Evolutionary conservation across 257 asterid species (phyloP).

Genomic region (Ligustrum vulgare): DNA sequence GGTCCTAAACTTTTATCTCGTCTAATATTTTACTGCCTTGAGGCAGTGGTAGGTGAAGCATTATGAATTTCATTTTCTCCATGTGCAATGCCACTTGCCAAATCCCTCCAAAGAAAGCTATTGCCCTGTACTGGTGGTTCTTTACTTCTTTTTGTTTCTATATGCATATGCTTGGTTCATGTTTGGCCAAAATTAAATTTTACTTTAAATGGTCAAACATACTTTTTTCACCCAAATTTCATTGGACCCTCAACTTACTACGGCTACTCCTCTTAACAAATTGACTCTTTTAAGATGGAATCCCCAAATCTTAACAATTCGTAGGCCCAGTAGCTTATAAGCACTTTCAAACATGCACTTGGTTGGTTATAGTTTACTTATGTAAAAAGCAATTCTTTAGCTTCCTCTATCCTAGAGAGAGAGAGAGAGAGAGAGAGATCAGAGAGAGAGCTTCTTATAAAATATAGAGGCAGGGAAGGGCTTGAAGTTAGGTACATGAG

Average conservation of each 20-base stretch:
- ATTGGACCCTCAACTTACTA: too few species aligned
- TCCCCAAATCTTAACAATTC: too few species aligned
- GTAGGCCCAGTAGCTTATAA: too few species aligned
- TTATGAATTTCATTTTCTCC: conserved; percentile 16
- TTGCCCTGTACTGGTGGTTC: conserved; percentile 15
- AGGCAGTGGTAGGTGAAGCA: conserved; percentile 27
- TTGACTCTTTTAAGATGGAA: too few species aligned
- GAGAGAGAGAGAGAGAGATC: too few species aligned
- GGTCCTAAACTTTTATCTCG: neutral
- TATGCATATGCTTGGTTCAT: neutral
- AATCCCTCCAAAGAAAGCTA: conserved; percentile 2
- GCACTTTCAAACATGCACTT: too few species aligned
- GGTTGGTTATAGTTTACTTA: neutral
- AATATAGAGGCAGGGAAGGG: neutral
- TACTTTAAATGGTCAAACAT: too few species aligned
- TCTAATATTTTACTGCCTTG: conserved; percentile 8
- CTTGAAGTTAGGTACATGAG: neutral
- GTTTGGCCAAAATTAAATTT: too few species aligned
- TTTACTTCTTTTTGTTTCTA: neutral
- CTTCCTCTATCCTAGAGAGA: neutral
- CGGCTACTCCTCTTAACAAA: too few species aligned
- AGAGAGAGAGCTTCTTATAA: too few species aligned
- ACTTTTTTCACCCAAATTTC: too few species aligned
- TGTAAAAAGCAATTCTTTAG: neutral
- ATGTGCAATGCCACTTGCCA: neutral